Evolutionary conservation across 345 rosid genomes (phyloP).

Genomic region (Citrus glauca): DNA sequence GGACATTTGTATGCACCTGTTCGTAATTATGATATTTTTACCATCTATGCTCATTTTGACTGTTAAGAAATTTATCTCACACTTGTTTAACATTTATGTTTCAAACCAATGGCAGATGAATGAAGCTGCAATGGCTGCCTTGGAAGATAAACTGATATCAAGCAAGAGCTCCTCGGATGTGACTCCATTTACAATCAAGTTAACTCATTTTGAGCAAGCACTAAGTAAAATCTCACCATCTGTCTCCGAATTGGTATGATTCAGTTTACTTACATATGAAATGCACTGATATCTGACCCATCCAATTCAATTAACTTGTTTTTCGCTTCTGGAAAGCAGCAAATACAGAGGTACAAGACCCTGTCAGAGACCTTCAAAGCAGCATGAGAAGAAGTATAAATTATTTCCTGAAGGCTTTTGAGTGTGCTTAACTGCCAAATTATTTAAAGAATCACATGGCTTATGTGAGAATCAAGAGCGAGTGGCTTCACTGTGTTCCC

Average conservation of each 20-base stretch:
- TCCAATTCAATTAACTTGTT: background rate
- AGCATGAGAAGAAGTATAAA: slow-evolving; percentile 14
- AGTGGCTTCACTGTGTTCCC: background rate
- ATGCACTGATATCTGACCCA: background rate
- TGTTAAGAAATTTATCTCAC: background rate
- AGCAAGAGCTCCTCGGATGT: slow-evolving; percentile 8
- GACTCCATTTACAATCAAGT: slow-evolving; percentile 40
- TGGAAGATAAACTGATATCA: slow-evolving; percentile 39
- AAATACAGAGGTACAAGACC: slow-evolving; percentile 39
- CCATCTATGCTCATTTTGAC: background rate
- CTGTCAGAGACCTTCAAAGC: slow-evolving; percentile 39
- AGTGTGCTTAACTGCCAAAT: background rate
- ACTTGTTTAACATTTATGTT: background rate
- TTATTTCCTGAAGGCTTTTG: background rate
- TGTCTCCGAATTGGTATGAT: slow-evolving; percentile 48
- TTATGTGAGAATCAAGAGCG: background rate
- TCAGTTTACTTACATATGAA: background rate
- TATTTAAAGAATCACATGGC: background rate
- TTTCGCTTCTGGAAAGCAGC: slow-evolving; percentile 34
- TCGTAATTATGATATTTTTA: background rate
- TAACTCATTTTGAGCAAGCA: slow-evolving; percentile 58
- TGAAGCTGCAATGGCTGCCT: slow-evolving; percentile 70
- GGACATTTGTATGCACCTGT: background rate
- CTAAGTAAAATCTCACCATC: slow-evolving; percentile 56
- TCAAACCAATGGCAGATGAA: slow-evolving; percentile 42